Evolutionary conservation across 2,329 filamentous ascomycete genomes (phyloP), one percentile per base, ranked within the genome.

Genomic region (Diplocarpon rosae): DNA sequence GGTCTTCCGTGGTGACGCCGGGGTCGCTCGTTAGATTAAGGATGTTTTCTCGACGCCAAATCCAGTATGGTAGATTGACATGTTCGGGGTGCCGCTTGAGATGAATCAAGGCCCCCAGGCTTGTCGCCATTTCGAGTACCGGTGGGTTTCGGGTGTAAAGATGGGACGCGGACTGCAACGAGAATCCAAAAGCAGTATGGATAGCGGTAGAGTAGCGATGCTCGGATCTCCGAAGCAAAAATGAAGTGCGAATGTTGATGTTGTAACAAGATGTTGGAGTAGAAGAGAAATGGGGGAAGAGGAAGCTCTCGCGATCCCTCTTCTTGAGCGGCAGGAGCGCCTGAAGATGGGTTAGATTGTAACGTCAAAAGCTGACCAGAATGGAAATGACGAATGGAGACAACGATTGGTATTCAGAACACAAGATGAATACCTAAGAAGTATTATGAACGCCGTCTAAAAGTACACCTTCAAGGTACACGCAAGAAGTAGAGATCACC

Each of bases 381-480:
- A 41, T 28, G 28, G 7, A 17, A 36, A 42, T n/a, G 17, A 10
- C 24, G 24, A 7, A 24, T 24, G 33, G 15, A 27, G 30, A 37
- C 28, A 43, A 29, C 34, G 28, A 35, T 37, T 24, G 33, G 31
- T 43, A 36, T 36, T 42, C 32, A 30, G 39, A 36, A 42, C 20
- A 24, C 20, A 24, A 12, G 29, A 31, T n/a, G 17, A 13, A 15
- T 29, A 37, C 34, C 33, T 37, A 36, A 36, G 33, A 30, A 11
- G 34, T 33, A 43, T 43, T 27, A 37, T 3, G 34, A 43, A 43
- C 41, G 41, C 41, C 41, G n/a, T 37, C 33, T 43, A 37, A 43
- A 32, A 20, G 14, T 43, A 43, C 41, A 43, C 32, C 28, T 32
- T 36, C 32, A 42, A 42, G 36, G n/a, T 29, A 42, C 39, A 42